These are phyloP conservation scores for Plicaturopsis crispa DNA, from an alignment of 768 basidiomycete genomes.

Conservation along the genomic window DNA sequence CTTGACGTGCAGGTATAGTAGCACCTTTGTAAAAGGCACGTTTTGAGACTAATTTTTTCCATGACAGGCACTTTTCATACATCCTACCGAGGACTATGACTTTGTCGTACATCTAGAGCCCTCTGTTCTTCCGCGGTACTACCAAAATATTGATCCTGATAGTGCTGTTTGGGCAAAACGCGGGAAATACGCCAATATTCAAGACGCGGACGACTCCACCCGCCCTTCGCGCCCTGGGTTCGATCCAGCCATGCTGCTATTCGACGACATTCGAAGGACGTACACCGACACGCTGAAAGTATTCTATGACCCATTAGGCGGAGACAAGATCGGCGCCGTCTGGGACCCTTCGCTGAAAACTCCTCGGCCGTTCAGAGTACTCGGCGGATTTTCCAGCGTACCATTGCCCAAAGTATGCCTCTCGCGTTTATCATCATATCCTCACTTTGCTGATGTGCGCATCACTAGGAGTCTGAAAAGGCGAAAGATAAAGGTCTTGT, in stretches of 20 bases:
- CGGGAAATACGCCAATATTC: conserved; percentile 40
- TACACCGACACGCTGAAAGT: conserved; percentile 75
- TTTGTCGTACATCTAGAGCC: conserved; percentile 73
- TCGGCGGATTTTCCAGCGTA: conserved; percentile 71
- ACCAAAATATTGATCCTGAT: conserved; percentile 59
- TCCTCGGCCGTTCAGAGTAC: conserved; percentile 66
- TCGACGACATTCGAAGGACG: conserved; percentile 52
- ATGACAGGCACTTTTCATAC: conserved; percentile 71
- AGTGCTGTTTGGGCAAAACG: conserved; percentile 32
- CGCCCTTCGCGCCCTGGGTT: conserved; percentile 53
- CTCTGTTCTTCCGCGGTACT: conserved; percentile 57
- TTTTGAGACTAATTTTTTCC: not conserved
- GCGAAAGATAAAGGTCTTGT: conserved; percentile 13
- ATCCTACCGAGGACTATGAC: conserved; percentile 82
- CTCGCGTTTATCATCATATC: not conserved
- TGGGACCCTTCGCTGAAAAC: conserved; percentile 74
- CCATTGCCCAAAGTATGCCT: conserved; percentile 35
- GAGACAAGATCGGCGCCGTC: conserved; percentile 69
- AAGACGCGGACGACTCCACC: conserved; percentile 16
- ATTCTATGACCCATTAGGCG: conserved; percentile 82
- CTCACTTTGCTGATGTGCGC: not conserved
- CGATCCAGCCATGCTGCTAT: conserved; percentile 66
- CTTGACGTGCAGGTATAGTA: conserved; percentile 53
- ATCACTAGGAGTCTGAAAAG: conserved; percentile 16
- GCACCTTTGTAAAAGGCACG: too few species aligned